Base-by-base conservation (phyloP, 1,139 yeast species). In the Blastobotrys indianensis region DNA sequence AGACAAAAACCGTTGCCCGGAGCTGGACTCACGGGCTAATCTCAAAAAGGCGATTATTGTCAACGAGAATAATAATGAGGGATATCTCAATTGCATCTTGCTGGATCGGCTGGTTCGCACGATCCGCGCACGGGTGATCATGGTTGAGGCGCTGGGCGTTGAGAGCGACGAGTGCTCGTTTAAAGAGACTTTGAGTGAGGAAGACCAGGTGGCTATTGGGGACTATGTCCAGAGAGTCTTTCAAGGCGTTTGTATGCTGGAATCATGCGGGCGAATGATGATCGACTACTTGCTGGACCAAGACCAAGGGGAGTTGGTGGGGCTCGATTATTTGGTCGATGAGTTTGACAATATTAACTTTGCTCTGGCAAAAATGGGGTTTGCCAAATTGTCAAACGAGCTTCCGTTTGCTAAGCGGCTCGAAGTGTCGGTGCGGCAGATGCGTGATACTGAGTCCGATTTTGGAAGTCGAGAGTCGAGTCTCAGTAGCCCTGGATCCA, bases 291-390 rank as follows among this genome's bases (percentile, higher is more conserved):
- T 41, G n/a, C 20, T 28, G 20, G n/a, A 7, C 7, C 45, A 41
- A 30, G 38, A 32, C 12, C 5, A 6, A 10, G 38, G 28, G n/a
- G 32, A 28, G 8, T 20, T 23, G 8, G 40, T 25, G 5, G 40
- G 20, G 15, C 13, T 30, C 2, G 40, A 41, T 20, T 41, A 41
- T 25, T 31, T 41, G 39, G 29, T 35, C 12, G n/a, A 20, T 9
- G 45, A 41, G 32, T 41, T 41, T 41, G 45, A 41, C 30, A n/a
- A 40, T n/a, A 12, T 41, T 8, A 39, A 39, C 8, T 41, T 28
- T 17, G 12, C 6, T 16, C 17, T 31, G 9, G 28, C 36, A 8
- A 29, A 12, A 25, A 16, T 15, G 20, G 36, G 31, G 39, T 36
- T 41, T 25, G 20, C n/a, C 10, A 11, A 29, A 11, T 16, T 41